Evolutionary conservation across 202 grass and related monocot genomes (phyloP).

Genomic region (Setaria viridis): DNA sequence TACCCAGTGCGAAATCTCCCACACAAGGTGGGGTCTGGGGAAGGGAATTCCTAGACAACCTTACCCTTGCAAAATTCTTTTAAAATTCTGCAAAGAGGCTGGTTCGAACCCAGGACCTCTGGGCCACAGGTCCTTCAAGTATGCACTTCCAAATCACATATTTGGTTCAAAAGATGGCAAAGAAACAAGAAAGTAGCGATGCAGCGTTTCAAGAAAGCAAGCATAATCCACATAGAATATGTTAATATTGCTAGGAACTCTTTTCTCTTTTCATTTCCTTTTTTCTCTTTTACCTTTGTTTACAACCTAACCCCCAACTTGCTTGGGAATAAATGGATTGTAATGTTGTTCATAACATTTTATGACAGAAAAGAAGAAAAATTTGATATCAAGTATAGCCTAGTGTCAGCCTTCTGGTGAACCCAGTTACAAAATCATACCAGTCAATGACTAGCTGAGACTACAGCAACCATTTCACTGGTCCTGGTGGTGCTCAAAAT

Average conservation of each 20-base stretch:
- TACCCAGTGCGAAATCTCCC: no score
- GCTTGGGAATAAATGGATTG: not conserved
- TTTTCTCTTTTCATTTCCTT: not conserved
- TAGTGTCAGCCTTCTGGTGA: not conserved
- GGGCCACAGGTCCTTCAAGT: no score
- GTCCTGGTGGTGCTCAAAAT: no score
- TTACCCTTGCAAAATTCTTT: no score
- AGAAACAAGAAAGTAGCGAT: not conserved
- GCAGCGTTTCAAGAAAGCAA: not conserved
- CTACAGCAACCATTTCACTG: not conserved
- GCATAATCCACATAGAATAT: constrained; percentile 2
- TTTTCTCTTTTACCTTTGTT: not conserved
- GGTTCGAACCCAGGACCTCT: no score
- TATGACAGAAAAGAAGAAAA: not conserved
- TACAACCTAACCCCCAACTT: not conserved
- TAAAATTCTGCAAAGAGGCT: no score
- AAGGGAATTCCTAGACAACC: no score
- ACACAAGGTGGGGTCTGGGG: no score
- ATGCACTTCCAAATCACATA: not conserved
- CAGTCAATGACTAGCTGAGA: not conserved
- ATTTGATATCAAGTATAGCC: constrained; percentile 22
- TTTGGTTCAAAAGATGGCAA: not conserved
- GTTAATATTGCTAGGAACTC: not conserved
- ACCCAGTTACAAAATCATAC: not conserved
- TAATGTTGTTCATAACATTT: not conserved